Base-by-base conservation (phyloP, 2,329 filamentous ascomycete species). In the Xylaria sp. region DNA sequence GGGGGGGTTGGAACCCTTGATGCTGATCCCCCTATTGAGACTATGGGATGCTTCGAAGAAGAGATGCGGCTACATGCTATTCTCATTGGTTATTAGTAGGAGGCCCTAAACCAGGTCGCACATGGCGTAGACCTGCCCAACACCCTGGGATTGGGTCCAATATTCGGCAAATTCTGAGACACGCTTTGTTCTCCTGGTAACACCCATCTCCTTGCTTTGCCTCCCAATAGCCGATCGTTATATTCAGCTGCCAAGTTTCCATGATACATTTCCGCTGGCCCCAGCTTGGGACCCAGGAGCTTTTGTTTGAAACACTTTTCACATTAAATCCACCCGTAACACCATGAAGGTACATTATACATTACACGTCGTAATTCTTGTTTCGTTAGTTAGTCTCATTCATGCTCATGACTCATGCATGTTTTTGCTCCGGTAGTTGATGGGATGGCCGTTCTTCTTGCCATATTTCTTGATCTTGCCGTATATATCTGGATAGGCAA, bases 371-470 rank as follows among this genome's bases (percentile, higher is more conserved):
- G 28, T 15, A 33, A 59, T 17, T 38, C 13, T 15, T 28, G 13
- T 28, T 7, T 38, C 23, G 10, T n/a, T 36, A 33, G 66, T 77
- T 48, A 33, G 66, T 77, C 46, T 77, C 82, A 0, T 60, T 20
- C 33, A 20, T 38, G 26, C 7, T 67, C 38, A 67, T 59, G 33
- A 60, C 28, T 63, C 36, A 11, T 62, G 46, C 56, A 67, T 68
- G 7, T 26, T 51, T 69, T 79, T 78, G 71, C 80, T 83, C 42
- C 79, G 78, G 64, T 84, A 84, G 2, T 80, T 85, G 65, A 81
- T 82, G 4, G 88, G 88, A 73, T 90, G 87, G 0, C 89, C 89
- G 72, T 90, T 79, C 72, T 84, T 83, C 79, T 85, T 87, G 53
- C 79, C 84, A 75, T 85, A 90, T 28, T 81, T 84, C 73, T 78